Evolutionary conservation across 2,329 filamentous ascomycete genomes (phyloP).

Genomic region (Aureobasidium melanogenum): DNA sequence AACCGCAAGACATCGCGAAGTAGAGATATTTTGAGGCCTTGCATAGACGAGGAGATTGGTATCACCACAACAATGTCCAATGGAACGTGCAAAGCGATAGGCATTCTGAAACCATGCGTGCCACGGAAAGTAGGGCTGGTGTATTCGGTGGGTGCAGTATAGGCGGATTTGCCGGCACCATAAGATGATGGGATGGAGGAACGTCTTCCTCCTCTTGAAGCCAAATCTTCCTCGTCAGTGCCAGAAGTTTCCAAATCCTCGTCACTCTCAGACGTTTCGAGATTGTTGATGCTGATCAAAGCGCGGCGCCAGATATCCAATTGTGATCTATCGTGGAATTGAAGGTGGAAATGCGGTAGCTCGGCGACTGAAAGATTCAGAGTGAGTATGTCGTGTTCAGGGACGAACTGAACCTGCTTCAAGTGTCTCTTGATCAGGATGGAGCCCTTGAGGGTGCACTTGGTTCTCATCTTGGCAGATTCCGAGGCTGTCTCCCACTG

Average conservation of each 20-base stretch:
- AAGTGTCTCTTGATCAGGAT: constrained; percentile 98
- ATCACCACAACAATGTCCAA: constrained; percentile 95
- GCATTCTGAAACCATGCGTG: constrained; percentile 35
- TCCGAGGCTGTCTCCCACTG: constrained; percentile 48
- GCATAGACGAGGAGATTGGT: constrained; percentile 96
- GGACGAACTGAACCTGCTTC: constrained; percentile 68
- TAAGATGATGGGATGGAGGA: constrained; percentile 74
- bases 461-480: constrained; percentile 49
- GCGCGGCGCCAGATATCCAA: constrained; percentile 87
- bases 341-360: constrained; percentile 86
- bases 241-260: constrained; percentile 77
- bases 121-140: constrained; percentile 51
- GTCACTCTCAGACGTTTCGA: constrained; percentile 52
- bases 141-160: constrained; percentile 87
- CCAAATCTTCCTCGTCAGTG: constrained; percentile 73
- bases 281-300: constrained; percentile 69
- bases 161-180: constrained; percentile 71
- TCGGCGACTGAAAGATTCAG: constrained; percentile 86
- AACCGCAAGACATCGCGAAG: constrained; percentile 87
- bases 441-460: constrained; percentile 88
- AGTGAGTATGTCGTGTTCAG: constrained; percentile 72
- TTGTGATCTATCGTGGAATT: constrained; percentile 75
- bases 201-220: constrained; percentile 47
- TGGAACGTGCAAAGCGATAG: constrained; percentile 67
- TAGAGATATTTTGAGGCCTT: constrained; percentile 95